These are phyloP conservation scores for Peribolospora kevripleyi DNA, from an alignment of 768 basidiomycete species.

Conservation along the genomic window DNA sequence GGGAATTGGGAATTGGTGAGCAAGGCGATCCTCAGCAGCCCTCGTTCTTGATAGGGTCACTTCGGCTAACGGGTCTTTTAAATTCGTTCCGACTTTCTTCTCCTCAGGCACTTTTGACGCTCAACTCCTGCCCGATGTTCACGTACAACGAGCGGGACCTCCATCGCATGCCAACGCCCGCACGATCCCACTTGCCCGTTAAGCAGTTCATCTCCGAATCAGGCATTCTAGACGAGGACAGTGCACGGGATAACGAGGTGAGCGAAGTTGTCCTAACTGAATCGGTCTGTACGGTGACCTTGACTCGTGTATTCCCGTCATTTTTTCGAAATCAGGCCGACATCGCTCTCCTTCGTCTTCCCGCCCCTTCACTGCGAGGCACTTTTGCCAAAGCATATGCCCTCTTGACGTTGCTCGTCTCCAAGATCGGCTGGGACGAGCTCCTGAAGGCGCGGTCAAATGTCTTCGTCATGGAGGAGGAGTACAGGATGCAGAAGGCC, in stretches of 20 bases:
- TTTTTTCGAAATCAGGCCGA: constrained; percentile 36
- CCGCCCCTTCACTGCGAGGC: constrained; percentile 77
- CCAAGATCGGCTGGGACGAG: constrained; percentile 96
- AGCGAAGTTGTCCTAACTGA: constrained; percentile 25
- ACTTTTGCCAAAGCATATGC: constrained; percentile 90
- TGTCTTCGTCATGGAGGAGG: constrained; percentile 99
- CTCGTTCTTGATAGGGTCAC: neutral
- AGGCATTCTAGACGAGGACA: constrained; percentile 55
- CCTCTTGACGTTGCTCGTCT: constrained; percentile 68
- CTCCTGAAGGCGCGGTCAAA: constrained; percentile 74
- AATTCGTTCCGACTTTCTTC: neutral
- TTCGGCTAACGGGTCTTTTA: neutral
- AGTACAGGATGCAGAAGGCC: constrained; percentile 90
- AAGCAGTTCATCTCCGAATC: constrained; percentile 58
- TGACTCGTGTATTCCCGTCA: neutral
- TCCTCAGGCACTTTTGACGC: constrained; percentile 48
- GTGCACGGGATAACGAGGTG: constrained; percentile 49
- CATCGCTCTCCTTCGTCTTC: constrained; percentile 74
- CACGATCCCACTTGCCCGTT: constrained; percentile 62
- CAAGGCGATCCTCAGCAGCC: neutral
- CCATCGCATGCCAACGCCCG: constrained; percentile 57
- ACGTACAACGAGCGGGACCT: constrained; percentile 91
- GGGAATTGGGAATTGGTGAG: constrained; percentile 51
- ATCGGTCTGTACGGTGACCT: neutral
- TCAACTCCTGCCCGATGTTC: constrained; percentile 99